Evolutionary conservation across 169 alveolate genomes (phyloP).

Genomic region (Cystoisospora suis): DNA sequence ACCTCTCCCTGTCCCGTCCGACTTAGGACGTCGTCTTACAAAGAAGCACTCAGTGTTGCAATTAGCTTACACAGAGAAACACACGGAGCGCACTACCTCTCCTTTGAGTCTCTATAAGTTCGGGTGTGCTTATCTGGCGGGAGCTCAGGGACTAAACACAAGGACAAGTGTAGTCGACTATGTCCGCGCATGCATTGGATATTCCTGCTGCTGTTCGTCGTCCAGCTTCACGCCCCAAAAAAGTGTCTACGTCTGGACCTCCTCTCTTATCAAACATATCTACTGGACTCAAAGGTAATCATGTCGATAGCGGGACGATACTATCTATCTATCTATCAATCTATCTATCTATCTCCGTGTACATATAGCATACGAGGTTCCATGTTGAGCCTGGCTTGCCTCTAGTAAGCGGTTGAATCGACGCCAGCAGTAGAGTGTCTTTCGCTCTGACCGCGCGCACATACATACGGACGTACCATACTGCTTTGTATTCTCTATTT

Average conservation of each 20-base stretch:
- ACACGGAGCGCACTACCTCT: not conserved
- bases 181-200: slow-evolving; percentile 24
- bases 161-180: not conserved
- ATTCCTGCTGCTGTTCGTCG: slow-evolving; percentile 26
- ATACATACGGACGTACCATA: not conserved
- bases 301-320: not conserved
- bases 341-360: no score
- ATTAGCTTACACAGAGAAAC: not conserved
- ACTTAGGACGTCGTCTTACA: not conserved
- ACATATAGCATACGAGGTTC: no score
- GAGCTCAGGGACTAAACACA: slow-evolving; percentile 14
- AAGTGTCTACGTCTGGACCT: slow-evolving; percentile 22
- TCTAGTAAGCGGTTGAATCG: no score
- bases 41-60: not conserved
- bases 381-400: no score
- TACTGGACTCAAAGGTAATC: slow-evolving; percentile 34
- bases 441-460: not conserved
- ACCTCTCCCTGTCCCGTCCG: not conserved
- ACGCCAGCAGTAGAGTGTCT: no score
- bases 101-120: not conserved
- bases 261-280: not conserved
- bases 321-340: no score
- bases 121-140: slow-evolving; percentile 1
- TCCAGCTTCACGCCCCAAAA: not conserved
- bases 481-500: no score